Evolutionary conservation across 257 asterid genomes (phyloP).

Genomic region (Lycium barbarum): DNA sequence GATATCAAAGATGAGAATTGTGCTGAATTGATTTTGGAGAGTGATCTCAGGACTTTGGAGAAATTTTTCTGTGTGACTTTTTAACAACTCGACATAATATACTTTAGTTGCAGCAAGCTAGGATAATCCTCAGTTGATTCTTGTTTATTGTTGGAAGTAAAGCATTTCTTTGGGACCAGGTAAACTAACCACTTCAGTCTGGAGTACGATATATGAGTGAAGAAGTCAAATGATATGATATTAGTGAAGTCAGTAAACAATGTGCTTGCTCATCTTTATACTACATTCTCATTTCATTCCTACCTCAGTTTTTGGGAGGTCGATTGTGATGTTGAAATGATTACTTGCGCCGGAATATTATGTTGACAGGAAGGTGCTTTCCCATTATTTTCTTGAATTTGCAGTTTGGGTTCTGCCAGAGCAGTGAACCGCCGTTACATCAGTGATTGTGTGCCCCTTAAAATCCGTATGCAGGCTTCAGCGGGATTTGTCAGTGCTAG

Average conservation of each 20-base stretch:
- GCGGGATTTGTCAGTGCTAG: conserved; percentile 99
- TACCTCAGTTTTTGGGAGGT: neutral
- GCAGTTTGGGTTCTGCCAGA: conserved; percentile 97
- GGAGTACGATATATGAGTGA: neutral
- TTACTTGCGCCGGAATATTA: conserved; percentile 26
- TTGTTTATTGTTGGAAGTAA: conserved; percentile 19
- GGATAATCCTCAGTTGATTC: conserved; percentile 8
- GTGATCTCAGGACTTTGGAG: conserved; percentile 3
- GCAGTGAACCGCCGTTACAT: conserved; percentile 96
- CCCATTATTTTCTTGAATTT: conserved; percentile 35
- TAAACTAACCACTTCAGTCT: conserved; percentile 19
- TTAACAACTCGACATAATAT: neutral
- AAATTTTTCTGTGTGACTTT: neutral
- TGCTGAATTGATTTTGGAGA: conserved; percentile 18
- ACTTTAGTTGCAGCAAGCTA: conserved; percentile 9
- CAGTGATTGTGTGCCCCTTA: conserved; percentile 96
- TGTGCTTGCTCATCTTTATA: neutral
- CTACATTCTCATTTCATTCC: conserved; percentile 14
- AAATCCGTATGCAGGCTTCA: conserved; percentile 92
- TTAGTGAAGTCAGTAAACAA: conserved; percentile 1
- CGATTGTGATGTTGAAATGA: neutral
- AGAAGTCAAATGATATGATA: conserved; percentile 26
- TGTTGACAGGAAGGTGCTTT: conserved; percentile 25
- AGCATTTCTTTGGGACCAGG: neutral
- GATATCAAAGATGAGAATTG: conserved; percentile 9